phyloP scores from a whole-genome alignment of 2,329 filamentous ascomycete genomes.

The Rutstroemia sp. region DNA sequence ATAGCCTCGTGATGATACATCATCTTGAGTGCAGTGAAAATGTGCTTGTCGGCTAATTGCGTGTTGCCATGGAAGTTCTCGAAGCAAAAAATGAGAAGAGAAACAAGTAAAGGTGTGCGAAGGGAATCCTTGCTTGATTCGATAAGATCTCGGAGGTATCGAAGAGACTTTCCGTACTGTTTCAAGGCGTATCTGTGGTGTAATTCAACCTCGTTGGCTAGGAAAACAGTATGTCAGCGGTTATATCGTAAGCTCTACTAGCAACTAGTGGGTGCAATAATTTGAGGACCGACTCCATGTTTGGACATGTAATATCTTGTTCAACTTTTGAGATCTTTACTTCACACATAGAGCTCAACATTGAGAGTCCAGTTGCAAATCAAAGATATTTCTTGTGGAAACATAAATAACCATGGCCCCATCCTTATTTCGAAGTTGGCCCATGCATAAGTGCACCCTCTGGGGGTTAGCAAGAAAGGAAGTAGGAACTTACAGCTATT shows the following conservation, averaged over 20 bases:
- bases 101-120: constrained; percentile 18
- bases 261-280: too few species aligned
- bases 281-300: not conserved
- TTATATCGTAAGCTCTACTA: not conserved
- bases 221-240: not conserved
- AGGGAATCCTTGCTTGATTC: constrained; percentile 10
- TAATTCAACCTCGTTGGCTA: not conserved
- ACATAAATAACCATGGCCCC: too few species aligned
- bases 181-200: constrained; percentile 17
- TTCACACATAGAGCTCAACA: too few species aligned
- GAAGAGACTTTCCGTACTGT: constrained; percentile 18
- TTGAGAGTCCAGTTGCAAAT: too few species aligned
- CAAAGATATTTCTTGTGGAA: too few species aligned
- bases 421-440: too few species aligned
- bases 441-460: too few species aligned
- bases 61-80: constrained; percentile 18
- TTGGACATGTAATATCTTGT: too few species aligned
- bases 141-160: constrained; percentile 9
- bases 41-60: constrained; percentile 12
- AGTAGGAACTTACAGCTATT: not conserved
- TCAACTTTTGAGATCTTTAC: too few species aligned
- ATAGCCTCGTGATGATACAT: constrained; percentile 11
- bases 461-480: too few species aligned
- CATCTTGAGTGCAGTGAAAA: constrained; percentile 14
- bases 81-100: constrained; percentile 20